These are phyloP conservation scores for Tylopilus cervinicoccineus DNA, from an alignment of 768 basidiomycete genomes.

Conservation along the genomic window DNA sequence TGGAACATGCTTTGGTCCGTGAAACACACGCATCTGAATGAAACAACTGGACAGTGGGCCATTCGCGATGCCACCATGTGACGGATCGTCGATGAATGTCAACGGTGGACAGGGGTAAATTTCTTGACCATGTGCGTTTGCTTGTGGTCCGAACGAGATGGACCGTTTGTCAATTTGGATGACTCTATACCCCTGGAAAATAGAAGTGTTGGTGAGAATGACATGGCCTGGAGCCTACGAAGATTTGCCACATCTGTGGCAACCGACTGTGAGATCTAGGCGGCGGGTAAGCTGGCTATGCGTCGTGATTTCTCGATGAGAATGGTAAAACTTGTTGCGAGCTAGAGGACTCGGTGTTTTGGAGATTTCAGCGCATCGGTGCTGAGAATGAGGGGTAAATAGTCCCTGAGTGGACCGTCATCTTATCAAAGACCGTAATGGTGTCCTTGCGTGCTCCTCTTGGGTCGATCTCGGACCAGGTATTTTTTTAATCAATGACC, in stretches of 20 bases:
- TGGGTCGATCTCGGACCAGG: neutral
- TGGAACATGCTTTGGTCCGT: conserved; percentile 14
- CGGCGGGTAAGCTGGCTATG: neutral
- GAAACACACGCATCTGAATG: conserved; percentile 11
- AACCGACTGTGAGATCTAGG: neutral
- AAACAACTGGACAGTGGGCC: neutral
- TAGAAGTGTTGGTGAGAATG: neutral
- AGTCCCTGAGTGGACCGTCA: neutral
- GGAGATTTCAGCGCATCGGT: neutral
- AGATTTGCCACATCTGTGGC: conserved; percentile 1
- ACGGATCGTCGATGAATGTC: neutral
- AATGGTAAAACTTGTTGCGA: neutral
- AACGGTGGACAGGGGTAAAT: neutral
- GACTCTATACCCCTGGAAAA: neutral
- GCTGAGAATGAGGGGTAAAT: no score
- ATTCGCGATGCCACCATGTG: neutral
- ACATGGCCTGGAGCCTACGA: neutral
- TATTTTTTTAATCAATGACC: neutral
- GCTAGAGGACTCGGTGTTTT: neutral
- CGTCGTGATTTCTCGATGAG: neutral
- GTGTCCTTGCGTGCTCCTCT: neutral
- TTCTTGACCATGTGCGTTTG: neutral
- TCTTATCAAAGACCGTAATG: neutral
- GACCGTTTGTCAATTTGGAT: neutral
- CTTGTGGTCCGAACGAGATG: neutral